Percentiles rank a stretch among this genome's conserved stretches.
Conservation (phyloP, 805 yeast species). For the Lipomyces kockii region DNA sequence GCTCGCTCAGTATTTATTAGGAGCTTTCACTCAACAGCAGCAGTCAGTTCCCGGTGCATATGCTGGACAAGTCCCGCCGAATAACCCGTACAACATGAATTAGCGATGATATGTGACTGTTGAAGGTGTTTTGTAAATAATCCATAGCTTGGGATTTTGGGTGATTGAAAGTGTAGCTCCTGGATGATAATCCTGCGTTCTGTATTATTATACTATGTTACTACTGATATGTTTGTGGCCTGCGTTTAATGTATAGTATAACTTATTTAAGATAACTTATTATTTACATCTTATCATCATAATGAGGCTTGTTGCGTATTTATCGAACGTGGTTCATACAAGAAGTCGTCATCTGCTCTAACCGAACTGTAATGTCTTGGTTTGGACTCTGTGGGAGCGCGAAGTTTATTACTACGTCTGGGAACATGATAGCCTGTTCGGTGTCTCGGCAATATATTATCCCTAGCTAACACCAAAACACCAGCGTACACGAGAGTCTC, state of each 20-base stretch:
- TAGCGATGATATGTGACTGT: neutral
- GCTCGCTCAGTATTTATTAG: constrained; percentile 64
- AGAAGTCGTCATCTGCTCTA: no score
- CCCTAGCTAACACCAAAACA: neutral
- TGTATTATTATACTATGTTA: neutral
- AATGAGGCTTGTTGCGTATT: no score
- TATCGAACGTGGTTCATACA: no score
- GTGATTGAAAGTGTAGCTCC: neutral
- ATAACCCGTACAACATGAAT: constrained; percentile 5
- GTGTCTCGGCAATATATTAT: neutral
- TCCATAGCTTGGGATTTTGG: neutral
- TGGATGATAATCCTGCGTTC: neutral
- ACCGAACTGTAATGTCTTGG: no score
- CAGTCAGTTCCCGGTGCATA: constrained; percentile 17
- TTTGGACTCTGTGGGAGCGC: no score
- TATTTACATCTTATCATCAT: no score
- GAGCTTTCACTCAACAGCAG: constrained; percentile 39
- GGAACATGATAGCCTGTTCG: neutral
- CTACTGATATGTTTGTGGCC: neutral
- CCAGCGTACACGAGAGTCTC: neutral
- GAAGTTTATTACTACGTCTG: no score
- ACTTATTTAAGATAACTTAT: neutral
- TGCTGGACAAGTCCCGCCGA: neutral
- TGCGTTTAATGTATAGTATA: neutral
- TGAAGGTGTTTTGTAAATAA: neutral